phyloP scores from a whole-genome alignment of 768 basidiomycete species.

The Termitomyces sp. region DNA sequence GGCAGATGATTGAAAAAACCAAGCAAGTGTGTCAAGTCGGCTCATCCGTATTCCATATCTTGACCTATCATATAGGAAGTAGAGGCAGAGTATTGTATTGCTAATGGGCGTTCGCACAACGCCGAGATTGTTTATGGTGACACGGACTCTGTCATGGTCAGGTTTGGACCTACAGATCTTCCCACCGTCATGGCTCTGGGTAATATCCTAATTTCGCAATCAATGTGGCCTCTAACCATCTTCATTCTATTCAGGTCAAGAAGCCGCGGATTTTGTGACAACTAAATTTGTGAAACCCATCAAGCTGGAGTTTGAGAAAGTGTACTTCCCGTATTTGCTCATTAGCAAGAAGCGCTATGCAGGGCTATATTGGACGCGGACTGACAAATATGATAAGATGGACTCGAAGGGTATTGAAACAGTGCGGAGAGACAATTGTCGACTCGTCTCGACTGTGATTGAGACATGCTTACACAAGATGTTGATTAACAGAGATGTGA shows the following conservation, averaged over 20 bases:
- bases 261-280: conserved; percentile 91
- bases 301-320: conserved; percentile 99
- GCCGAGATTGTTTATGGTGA: conserved; percentile 98
- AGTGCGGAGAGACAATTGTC: conserved; percentile 96
- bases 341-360: conserved; percentile 99
- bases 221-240: neutral
- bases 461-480: conserved; percentile 98
- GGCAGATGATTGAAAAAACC: conserved; percentile 98
- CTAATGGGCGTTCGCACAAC: conserved; percentile 81
- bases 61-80: conserved; percentile 54
- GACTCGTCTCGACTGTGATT: conserved; percentile 96
- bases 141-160: conserved; percentile 99
- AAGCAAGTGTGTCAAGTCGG: conserved; percentile 54
- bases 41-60: neutral
- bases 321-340: conserved; percentile 96
- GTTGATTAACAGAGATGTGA: conserved; percentile 92
- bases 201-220: conserved; percentile 18
- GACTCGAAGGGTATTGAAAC: conserved; percentile 99
- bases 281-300: conserved; percentile 90
- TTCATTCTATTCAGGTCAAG: conserved; percentile 53
- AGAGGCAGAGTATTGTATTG: conserved; percentile 78
- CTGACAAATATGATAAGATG: conserved; percentile 98
- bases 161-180: conserved; percentile 88
- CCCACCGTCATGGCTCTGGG: conserved; percentile 87
- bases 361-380: conserved; percentile 93